Percentiles rank a stretch among this genome's conserved stretches.
phyloP scores from a whole-genome alignment of 176 grass and related monocot species.

The Guadua angustifolia region DNA sequence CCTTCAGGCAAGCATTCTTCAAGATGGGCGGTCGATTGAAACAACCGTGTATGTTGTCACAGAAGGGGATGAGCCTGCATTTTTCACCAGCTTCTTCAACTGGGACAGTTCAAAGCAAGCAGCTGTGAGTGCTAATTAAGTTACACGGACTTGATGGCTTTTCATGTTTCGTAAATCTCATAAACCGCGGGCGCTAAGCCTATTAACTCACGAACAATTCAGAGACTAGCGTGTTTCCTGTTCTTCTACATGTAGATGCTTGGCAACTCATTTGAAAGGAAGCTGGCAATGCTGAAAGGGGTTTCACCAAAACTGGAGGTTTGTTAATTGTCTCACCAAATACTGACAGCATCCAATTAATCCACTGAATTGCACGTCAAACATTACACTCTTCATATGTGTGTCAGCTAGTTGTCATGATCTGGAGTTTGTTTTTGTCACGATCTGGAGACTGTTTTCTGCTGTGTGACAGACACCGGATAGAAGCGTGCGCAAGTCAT shows the following conservation, averaged over 20 bases:
- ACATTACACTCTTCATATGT: background rate
- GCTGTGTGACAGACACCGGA: constrained; percentile 34
- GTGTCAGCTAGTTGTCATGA: background rate
- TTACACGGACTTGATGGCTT: constrained; percentile 3
- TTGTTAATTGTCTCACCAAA: background rate
- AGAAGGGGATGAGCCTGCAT: constrained; percentile 82
- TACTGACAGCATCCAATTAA: background rate
- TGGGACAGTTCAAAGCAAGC: constrained; percentile 76
- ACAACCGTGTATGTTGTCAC: constrained; percentile 57
- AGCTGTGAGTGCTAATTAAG: constrained; percentile 39
- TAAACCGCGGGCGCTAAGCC: background rate
- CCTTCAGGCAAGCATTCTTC: constrained; percentile 50
- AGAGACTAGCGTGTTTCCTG: constrained; percentile 9
- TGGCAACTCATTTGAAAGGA: constrained; percentile 92
- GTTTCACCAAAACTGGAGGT: constrained; percentile 68
- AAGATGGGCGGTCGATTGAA: constrained; percentile 45
- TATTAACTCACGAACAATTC: background rate
- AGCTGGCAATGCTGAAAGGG: constrained; percentile 69
- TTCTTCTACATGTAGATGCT: constrained; percentile 57
- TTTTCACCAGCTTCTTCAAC: constrained; percentile 80
- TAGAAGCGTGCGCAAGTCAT: constrained; percentile 27
- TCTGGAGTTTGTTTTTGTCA: too few species aligned
- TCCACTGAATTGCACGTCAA: background rate
- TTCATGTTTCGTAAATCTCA: background rate
- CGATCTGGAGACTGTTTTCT: background rate